Evolutionary conservation across 257 asterid genomes (phyloP).

Genomic region (Scutellaria minor): DNA sequence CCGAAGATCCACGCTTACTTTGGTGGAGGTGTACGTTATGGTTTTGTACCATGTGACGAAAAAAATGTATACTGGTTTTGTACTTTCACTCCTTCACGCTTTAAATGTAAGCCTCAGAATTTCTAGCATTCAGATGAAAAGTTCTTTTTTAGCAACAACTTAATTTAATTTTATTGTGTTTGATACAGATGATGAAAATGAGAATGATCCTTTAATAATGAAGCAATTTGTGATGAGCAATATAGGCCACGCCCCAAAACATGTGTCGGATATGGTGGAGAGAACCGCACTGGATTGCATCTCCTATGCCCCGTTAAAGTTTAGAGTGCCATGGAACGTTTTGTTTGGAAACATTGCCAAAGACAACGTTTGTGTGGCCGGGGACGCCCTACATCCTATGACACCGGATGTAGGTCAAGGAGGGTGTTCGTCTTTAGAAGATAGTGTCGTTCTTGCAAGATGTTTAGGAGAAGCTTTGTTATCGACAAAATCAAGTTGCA

Average conservation of each 20-base stretch:
- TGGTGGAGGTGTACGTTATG: conserved; percentile 73
- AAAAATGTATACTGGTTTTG: conserved; percentile 77
- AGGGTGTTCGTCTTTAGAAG: conserved; percentile 80
- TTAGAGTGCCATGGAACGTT: conserved; percentile 68
- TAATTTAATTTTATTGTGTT: not conserved
- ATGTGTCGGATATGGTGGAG: conserved; percentile 44
- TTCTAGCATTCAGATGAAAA: not conserved
- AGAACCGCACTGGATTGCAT: conserved; percentile 53
- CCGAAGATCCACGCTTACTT: conserved; percentile 53
- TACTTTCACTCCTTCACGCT: conserved; percentile 53
- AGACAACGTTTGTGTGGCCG: conserved; percentile 62
- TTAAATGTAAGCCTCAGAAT: conserved; percentile 48
- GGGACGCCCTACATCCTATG: conserved; percentile 89
- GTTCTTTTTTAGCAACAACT: too few species aligned
- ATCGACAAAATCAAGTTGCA: not conserved
- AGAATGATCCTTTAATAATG: conserved; percentile 55
- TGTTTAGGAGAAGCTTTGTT: conserved; percentile 53
- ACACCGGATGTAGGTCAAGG: conserved; percentile 86
- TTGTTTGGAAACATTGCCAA: conserved; percentile 49
- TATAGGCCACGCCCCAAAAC: conserved; percentile 41
- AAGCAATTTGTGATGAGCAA: conserved; percentile 63
- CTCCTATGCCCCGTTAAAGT: conserved; percentile 53
- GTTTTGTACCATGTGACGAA: conserved; percentile 63
- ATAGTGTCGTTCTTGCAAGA: conserved; percentile 62
- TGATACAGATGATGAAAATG: conserved; percentile 51